phyloP scores from a whole-genome alignment of 345 rosid species.

The Syzygium aromaticum region DNA sequence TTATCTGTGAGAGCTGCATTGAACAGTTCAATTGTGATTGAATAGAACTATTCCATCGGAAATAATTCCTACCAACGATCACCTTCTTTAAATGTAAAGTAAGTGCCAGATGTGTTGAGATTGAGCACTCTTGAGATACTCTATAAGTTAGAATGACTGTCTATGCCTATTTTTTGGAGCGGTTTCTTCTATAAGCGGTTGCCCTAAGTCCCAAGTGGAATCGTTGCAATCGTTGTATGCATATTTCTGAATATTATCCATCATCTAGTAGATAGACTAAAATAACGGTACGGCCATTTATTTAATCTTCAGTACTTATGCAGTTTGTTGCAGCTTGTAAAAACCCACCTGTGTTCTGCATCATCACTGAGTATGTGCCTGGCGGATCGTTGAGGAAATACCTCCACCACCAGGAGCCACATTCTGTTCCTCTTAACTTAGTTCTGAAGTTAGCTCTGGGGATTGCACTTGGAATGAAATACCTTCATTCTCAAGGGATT shows the following conservation, averaged over 20 bases:
- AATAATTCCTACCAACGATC: neutral
- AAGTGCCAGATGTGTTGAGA: neutral
- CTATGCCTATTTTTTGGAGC: neutral
- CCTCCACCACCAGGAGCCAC: constrained; percentile 65
- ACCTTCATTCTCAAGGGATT: constrained; percentile 63
- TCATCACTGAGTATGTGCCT: constrained; percentile 62
- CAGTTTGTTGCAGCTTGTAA: constrained; percentile 76
- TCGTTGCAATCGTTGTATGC: neutral
- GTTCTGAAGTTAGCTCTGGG: constrained; percentile 59
- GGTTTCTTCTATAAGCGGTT: neutral
- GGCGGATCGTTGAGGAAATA: constrained; percentile 64
- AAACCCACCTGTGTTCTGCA: constrained; percentile 59
- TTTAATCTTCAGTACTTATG: constrained; percentile 6
- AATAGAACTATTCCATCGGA: neutral
- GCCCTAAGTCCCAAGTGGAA: neutral
- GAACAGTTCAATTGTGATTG: neutral
- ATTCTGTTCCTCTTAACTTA: constrained; percentile 48
- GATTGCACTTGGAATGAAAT: constrained; percentile 71
- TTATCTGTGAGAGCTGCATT: neutral
- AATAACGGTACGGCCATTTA: neutral
- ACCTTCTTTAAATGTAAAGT: neutral
- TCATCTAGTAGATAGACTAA: neutral
- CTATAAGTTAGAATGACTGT: neutral
- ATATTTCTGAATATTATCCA: neutral
- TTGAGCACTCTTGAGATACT: neutral